A percentile compares a stretch with the other conserved stretches of the same genome.
phyloP scores from a whole-genome alignment of 371 early-diverging fungal genomes.

The Chytridium lagenaria region DNA sequence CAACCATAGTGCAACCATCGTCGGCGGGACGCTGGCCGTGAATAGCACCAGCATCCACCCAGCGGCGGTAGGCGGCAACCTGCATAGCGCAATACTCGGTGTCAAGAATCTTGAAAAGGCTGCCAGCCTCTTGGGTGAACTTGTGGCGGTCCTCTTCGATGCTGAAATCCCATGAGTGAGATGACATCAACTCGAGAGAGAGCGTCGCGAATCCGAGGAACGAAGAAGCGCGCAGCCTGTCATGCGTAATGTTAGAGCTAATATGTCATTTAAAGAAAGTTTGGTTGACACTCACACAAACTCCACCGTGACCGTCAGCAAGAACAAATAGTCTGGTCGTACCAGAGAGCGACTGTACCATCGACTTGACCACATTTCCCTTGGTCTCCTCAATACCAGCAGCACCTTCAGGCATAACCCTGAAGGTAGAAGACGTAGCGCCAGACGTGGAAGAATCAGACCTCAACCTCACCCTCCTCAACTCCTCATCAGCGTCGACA shows the following conservation, averaged over 20 bases:
- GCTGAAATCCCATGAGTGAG: constrained; percentile 43
- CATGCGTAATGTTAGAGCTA: no score
- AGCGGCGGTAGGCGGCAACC: constrained; percentile 47
- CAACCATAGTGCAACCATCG: constrained; percentile 82
- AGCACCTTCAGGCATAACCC: neutral
- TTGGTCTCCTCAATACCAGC: neutral
- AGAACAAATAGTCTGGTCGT: constrained; percentile 44
- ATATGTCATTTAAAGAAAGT: no score
- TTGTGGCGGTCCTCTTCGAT: constrained; percentile 18
- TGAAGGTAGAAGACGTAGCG: no score
- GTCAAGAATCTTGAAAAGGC: constrained; percentile 46
- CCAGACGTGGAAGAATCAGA: no score
- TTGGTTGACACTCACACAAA: constrained; percentile 24
- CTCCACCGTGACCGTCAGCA: constrained; percentile 60
- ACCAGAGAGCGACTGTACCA: constrained; percentile 12
- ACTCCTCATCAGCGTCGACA: neutral
- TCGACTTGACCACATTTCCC: neutral
- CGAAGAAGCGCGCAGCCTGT: constrained; percentile 53
- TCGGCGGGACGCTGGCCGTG: constrained; percentile 60
- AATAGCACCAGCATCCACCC: constrained; percentile 42
- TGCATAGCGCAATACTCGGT: constrained; percentile 48
- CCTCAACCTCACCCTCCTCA: neutral
- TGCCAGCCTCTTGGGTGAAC: constrained; percentile 29
- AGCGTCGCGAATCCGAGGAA: constrained; percentile 31
- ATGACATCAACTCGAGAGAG: constrained; percentile 35